phyloP scores from a whole-genome alignment of 2,329 filamentous ascomycete species.

The Scedosporium dehoogii region DNA sequence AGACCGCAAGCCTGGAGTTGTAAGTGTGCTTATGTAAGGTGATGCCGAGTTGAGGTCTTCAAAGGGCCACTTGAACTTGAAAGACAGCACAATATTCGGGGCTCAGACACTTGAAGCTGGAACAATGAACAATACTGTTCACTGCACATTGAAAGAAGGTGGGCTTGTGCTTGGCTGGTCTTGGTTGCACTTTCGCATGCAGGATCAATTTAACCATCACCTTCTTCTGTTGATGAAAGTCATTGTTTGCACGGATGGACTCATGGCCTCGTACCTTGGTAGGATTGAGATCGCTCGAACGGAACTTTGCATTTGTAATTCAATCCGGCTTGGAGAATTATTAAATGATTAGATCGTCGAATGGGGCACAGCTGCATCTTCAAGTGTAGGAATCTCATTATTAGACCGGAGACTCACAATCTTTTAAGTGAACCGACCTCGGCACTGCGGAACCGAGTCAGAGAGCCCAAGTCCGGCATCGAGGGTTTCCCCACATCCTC shows the following conservation, averaged over 20 bases:
- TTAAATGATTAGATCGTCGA: background rate
- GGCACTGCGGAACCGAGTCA: background rate
- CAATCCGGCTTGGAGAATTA: background rate
- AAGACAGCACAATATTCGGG: too few species aligned
- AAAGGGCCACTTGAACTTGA: too few species aligned
- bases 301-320: background rate
- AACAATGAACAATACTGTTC: too few species aligned
- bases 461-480: background rate
- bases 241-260: background rate
- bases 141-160: too few species aligned
- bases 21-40: too few species aligned
- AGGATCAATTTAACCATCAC: too few species aligned
- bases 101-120: too few species aligned
- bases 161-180: too few species aligned
- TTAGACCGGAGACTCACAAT: background rate
- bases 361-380: background rate
- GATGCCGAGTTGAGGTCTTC: too few species aligned
- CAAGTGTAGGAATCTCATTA: background rate
- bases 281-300: background rate
- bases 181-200: too few species aligned
- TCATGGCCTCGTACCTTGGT: background rate
- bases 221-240: background rate
- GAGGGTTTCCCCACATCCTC: background rate
- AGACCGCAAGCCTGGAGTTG: too few species aligned
- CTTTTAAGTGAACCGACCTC: background rate